phyloP scores from a whole-genome alignment of 83 land plant species.

The Picea abies region DNA sequence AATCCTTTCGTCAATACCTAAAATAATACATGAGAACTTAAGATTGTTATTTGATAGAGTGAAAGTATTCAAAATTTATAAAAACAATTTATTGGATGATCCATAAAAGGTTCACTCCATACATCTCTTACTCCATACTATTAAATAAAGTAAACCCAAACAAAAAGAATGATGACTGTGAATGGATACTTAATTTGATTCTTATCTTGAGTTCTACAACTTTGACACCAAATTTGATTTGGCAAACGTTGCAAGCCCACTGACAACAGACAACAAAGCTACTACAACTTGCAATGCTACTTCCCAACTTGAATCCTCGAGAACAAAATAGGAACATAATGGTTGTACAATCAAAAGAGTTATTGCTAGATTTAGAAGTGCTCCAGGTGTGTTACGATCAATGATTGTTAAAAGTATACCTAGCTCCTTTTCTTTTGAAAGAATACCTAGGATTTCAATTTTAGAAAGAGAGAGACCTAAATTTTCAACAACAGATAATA shows the following conservation, averaged over 20 bases:
- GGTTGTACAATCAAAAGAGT: slow-evolving; percentile 69
- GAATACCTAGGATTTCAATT: slow-evolving; percentile 89
- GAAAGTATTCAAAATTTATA: too few relatives aligned
- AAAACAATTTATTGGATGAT: too few relatives aligned
- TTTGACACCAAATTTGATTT: slow-evolving; percentile 85
- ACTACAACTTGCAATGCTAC: too few relatives aligned
- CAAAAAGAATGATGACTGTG: too few relatives aligned
- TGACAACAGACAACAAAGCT: slow-evolving; percentile 58
- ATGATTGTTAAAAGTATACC: slow-evolving; percentile 92
- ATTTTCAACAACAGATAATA: slow-evolving; percentile 89
- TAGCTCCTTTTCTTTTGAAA: slow-evolving; percentile 92
- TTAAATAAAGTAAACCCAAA: slow-evolving; percentile 1
- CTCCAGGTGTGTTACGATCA: slow-evolving; percentile 73
- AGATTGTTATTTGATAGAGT: too few relatives aligned
- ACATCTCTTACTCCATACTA: too few relatives aligned
- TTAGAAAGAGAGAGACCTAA: slow-evolving; percentile 79
- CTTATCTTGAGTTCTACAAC: slow-evolving; percentile 59
- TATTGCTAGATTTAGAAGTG: slow-evolving; percentile 65
- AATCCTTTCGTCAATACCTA: too few relatives aligned
- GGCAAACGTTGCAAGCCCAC: slow-evolving; percentile 96
- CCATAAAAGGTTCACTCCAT: too few relatives aligned
- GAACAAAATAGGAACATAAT: slow-evolving; percentile 70
- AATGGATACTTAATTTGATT: too few relatives aligned
- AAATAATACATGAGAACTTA: too few relatives aligned
- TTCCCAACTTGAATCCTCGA: slow-evolving; percentile 72